These are phyloP conservation scores for Nakazawaea ernobii DNA, from an alignment of 805 yeast genomes.

Conservation along the genomic window DNA sequence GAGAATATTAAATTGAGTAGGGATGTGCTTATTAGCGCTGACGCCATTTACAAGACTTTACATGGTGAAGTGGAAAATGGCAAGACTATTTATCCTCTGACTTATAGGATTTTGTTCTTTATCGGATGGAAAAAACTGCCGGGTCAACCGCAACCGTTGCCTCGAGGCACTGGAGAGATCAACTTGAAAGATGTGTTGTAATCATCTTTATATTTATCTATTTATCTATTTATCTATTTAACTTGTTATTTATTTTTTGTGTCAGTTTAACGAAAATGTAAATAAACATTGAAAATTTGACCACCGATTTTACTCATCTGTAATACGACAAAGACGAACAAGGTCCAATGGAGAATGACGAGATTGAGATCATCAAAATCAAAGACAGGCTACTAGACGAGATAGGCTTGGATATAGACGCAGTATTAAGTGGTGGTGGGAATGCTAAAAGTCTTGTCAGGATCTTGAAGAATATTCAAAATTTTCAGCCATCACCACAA, in stretches of 20 bases:
- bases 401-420: neutral
- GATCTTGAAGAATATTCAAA: conserved; percentile 29
- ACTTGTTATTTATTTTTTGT: conserved; percentile 14
- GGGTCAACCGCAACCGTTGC: conserved; percentile 64
- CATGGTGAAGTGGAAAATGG: conserved; percentile 60
- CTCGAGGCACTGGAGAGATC: conserved; percentile 67
- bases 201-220: neutral
- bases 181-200: conserved; percentile 57
- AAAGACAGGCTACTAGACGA: conserved; percentile 1
- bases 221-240: neutral
- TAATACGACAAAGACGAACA: too few species aligned
- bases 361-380: conserved; percentile 4
- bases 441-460: neutral
- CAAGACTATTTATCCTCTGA: conserved; percentile 60
- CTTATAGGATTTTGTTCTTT: conserved; percentile 74
- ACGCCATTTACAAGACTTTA: conserved; percentile 63
- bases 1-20: conserved; percentile 38
- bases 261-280: neutral
- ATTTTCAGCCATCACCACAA: conserved; percentile 51
- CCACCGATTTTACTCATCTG: too few species aligned
- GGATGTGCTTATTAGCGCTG: conserved; percentile 69
- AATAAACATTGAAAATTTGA: too few species aligned
- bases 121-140: conserved; percentile 78
- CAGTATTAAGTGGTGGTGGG: conserved; percentile 1
- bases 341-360: conserved; percentile 6